Evolutionary conservation across 2,329 filamentous ascomycete species (phyloP).

Genomic region (Stagonosporopsis chrysanthemi): DNA sequence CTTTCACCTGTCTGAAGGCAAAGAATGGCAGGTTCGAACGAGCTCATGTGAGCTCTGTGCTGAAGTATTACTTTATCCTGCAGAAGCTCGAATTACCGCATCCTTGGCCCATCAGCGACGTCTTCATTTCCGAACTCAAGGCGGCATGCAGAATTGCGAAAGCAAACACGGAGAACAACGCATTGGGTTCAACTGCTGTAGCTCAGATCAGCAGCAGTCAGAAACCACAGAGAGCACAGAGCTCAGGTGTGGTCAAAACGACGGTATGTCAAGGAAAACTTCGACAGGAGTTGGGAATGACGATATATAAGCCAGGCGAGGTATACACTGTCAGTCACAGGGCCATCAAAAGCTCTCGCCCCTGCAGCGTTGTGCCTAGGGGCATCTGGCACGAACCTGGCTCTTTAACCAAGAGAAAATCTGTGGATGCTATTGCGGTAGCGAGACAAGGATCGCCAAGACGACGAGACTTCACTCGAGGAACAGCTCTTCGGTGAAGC

Average conservation of each 20-base stretch:
- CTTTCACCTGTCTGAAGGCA: not conserved
- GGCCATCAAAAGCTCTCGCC: not conserved
- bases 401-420: not conserved
- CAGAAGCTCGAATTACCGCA: not conserved
- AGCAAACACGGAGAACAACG: not conserved
- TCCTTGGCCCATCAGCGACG: not conserved
- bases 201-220: too few relatives aligned
- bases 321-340: constrained; percentile 2
- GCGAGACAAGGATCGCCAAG: not conserved
- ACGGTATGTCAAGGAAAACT: too few relatives aligned
- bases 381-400: not conserved
- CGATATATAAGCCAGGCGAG: not conserved
- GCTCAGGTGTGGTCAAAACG: too few relatives aligned
- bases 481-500: not conserved
- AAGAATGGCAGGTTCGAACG: not conserved
- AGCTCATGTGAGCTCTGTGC: not conserved
- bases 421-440: not conserved
- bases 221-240: too few relatives aligned
- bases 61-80: constrained; percentile 5
- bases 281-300: not conserved
- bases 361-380: too few relatives aligned
- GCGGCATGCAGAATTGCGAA: not conserved
- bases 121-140: not conserved
- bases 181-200: not conserved
- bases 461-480: not conserved